Conservation (phyloP, 2,329 filamentous ascomycete species). For the Diaporthe amygdali region DNA sequence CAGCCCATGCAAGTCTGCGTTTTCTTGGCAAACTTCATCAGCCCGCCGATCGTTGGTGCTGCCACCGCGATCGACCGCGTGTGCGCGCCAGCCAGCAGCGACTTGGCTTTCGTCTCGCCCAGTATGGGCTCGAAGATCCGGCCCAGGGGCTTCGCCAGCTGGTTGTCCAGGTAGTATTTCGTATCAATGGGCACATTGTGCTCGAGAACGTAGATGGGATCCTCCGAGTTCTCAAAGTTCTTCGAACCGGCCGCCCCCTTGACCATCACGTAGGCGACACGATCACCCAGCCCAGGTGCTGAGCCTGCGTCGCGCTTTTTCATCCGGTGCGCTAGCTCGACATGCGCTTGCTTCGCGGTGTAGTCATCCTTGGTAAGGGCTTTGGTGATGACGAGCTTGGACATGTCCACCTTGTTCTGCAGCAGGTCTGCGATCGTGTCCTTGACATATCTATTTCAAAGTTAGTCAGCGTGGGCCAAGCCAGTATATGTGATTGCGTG, state of each 20-base stretch:
- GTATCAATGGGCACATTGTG: conserved; percentile 98
- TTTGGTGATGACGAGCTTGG: conserved; percentile 98
- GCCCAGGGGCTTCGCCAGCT: conserved; percentile 90
- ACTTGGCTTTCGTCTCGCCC: conserved; percentile 87
- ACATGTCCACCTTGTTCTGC: conserved; percentile 99
- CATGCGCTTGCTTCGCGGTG: conserved; percentile 90
- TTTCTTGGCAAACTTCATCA: conserved; percentile 99
- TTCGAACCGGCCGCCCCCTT: conserved; percentile 88
- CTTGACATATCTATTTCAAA: conserved; percentile 80
- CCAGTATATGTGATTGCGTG: too few species aligned
- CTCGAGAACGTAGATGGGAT: conserved; percentile 95
- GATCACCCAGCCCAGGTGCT: conserved; percentile 89
- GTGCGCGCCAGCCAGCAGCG: conserved; percentile 88
- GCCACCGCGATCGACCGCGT: conserved; percentile 94
- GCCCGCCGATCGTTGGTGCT: conserved; percentile 85
- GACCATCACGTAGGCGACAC: conserved; percentile 97
- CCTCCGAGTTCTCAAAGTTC: conserved; percentile 97
- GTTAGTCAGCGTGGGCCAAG: conserved; percentile 30
- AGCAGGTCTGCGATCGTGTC: conserved; percentile 92
- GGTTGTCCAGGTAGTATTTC: conserved; percentile 98
- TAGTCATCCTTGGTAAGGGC: conserved; percentile 92
- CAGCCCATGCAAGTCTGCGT: conserved; percentile 98
- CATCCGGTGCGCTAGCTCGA: conserved; percentile 95
- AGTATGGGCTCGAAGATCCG: conserved; percentile 98
- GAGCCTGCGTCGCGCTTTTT: conserved; percentile 95